Conservation (phyloP, 257 asterid species). For the Capsicum baccatum region DNA sequence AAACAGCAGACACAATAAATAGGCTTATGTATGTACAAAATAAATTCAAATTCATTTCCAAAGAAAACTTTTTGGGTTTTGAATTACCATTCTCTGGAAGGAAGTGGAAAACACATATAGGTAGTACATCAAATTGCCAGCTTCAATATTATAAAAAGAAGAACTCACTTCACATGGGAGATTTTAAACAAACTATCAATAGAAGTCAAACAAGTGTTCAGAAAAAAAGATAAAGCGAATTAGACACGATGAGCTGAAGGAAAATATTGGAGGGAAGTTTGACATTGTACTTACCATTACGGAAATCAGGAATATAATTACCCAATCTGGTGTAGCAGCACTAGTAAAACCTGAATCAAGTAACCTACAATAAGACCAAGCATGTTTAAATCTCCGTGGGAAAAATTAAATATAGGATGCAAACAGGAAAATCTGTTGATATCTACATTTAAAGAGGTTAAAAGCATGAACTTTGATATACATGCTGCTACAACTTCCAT, state of each 20-base stretch:
- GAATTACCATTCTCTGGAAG: not conserved
- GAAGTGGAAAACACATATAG: not conserved
- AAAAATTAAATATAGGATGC: not conserved
- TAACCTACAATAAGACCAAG: slow-evolving; percentile 23
- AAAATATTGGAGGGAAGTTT: slow-evolving; percentile 5
- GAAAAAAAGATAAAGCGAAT: not conserved
- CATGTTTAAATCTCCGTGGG: not conserved
- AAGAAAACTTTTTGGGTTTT: not conserved
- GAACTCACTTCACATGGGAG: not conserved
- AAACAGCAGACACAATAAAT: not conserved
- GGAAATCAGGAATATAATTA: slow-evolving; percentile 12
- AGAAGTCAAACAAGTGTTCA: not conserved
- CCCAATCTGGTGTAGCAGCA: slow-evolving; percentile 12
- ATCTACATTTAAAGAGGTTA: slow-evolving; percentile 13
- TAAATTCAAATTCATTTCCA: not conserved
- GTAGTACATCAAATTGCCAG: not conserved
- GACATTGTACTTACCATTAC: slow-evolving; percentile 22
- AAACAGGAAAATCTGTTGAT: not conserved
- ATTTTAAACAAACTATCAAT: not conserved
- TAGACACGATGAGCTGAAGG: not conserved
- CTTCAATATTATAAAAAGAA: not conserved
- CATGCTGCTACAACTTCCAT: not conserved
- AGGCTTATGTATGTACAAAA: not conserved
- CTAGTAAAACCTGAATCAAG: slow-evolving; percentile 7
- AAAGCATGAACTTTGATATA: not conserved